A percentile compares a stretch with the other conserved stretches of the same genome.
These are phyloP conservation scores for Acanthamoeba sp. DNA, from an alignment of 208 protist genomes.

Conservation along the genomic window DNA sequence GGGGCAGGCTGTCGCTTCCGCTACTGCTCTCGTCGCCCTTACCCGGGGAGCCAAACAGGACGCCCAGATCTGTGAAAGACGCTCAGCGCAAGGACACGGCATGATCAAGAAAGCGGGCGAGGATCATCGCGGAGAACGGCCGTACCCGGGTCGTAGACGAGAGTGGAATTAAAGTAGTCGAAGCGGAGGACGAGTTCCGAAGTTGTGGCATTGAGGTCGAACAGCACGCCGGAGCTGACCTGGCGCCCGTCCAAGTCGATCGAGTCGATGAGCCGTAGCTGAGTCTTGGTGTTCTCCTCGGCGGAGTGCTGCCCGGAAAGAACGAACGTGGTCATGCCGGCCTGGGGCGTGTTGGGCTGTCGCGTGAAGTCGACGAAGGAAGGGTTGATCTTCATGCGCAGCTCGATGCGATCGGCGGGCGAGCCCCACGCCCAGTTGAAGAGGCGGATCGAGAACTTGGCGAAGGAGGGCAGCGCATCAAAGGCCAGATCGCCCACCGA, in stretches of 20 bases:
- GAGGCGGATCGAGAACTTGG: conserved; percentile 27
- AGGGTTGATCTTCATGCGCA: conserved; percentile 32
- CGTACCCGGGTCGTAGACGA: conserved; percentile 7
- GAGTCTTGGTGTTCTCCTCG: neutral
- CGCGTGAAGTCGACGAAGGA: neutral
- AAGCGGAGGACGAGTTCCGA: conserved; percentile 10
- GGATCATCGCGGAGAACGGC: too few species aligned
- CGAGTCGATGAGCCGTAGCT: neutral
- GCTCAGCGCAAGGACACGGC: too few species aligned
- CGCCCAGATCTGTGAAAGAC: neutral
- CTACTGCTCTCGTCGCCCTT: neutral
- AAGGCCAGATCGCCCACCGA: conserved; percentile 16
- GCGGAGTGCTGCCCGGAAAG: neutral
- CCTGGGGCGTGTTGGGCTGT: neutral
- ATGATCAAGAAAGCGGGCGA: too few species aligned
- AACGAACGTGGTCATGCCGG: neutral
- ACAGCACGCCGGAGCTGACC: neutral
- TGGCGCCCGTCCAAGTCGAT: neutral
- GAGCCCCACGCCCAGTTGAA: neutral
- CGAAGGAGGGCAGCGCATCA: conserved; percentile 9
- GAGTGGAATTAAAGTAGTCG: conserved; percentile 3
- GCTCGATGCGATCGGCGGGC: neutral
- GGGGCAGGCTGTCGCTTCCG: neutral
- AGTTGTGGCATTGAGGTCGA: neutral
- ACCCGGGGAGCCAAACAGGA: neutral